Evolutionary conservation across 2,329 filamentous ascomycete species (phyloP), one percentile per base, ranked within the genome.

Genomic region (Hymenoscyphus fructigenus): DNA sequence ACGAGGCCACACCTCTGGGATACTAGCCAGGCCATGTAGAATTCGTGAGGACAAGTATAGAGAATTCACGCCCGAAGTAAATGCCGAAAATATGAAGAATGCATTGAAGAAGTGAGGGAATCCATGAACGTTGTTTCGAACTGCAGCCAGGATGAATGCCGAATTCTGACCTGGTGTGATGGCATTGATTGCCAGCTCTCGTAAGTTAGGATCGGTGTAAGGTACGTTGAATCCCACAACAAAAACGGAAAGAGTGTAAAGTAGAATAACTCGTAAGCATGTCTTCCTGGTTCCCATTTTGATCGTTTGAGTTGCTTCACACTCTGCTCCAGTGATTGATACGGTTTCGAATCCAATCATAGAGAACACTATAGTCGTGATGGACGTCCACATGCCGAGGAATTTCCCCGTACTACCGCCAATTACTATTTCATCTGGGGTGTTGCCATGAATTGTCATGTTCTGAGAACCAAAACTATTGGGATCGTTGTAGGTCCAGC

Each of bases 221-320:
- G 78, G 78, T 17, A 81, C 78, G 65, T 80, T 79, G 41, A 81
- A 74, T 1, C 78, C 78, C 20, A 77, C 77, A 3, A 76, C 76
- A 66, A 82, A 77, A 29, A 77, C 77, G 7, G 75, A 74, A 17
- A 81, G 72, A n/a, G 76, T 67, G 66, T 81, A 81, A 2, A 81
- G 74, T 10, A 79, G 72, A n/a, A 80, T 76, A 57, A 81, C 77
- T 47, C 79, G 77, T 23, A 81, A 69, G 6, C 75, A 75, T 55
- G 80, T 76, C 69, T 81, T 81, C 59, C 79, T 74, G 3, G 77
- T 79, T 1, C 79, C 79, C 56, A 81, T 76, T 66, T 81, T 81
- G 71, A 82, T 77, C 0, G 76, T 78, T 66, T 81, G 77, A 5
- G 80, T 74, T 60, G 78, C 74, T 62, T 76, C 76, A 68, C 78